Evolutionary conservation across 169 alveolate genomes (phyloP), one percentile per base, ranked within the genome.

Genomic region (Cryptosporidium bovis): DNA sequence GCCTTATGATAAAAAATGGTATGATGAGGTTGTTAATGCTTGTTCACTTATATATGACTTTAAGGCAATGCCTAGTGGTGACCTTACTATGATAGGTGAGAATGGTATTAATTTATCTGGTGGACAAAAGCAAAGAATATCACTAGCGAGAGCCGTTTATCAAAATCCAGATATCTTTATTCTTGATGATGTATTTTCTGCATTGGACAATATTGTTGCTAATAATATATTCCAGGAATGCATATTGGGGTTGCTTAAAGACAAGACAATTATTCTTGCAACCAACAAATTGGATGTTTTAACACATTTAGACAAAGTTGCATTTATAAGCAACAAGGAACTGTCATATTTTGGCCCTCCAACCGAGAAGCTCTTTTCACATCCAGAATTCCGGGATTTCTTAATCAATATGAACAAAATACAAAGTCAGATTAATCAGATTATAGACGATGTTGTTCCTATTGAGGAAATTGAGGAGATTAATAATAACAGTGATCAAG

Each of bases 131-230:
- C 95, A 94, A 50, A 71, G 96, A 58, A 66, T 94, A 18, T 62
- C 94, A 13, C 65, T 94, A 20, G 97, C 97, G 3, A 91, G 97
- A 91, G 97, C 97, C 58, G 77, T 92, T 77, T 94, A 94, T 77
- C 66, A 92, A 33, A 82, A 91, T 29, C 90, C 92, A 58, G 96
- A 94, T 51, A 82, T 93, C 13, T 87, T 90, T 77, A 51, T 94
- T 24, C 83, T 93, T 31, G 97, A 94, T 90, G 96, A 94, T 82
- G 94, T 95, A 0, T 58, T 93, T 53, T 90, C 94, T 7, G 94
- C 97, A n/a, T 83, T 94, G 34, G 97, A 94, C 83, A 84, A 93
- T 3, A 68, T 82, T 20, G 94, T 92, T 36, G 96, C 94, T 16
- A 84, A 83, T 68, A 66, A 83, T 55, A 82, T 93, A 6, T 83